Evolutionary conservation across 2,329 filamentous ascomycete species (phyloP), one percentile per base, ranked within the genome.

Genomic region (Hymenoscyphus linearis): DNA sequence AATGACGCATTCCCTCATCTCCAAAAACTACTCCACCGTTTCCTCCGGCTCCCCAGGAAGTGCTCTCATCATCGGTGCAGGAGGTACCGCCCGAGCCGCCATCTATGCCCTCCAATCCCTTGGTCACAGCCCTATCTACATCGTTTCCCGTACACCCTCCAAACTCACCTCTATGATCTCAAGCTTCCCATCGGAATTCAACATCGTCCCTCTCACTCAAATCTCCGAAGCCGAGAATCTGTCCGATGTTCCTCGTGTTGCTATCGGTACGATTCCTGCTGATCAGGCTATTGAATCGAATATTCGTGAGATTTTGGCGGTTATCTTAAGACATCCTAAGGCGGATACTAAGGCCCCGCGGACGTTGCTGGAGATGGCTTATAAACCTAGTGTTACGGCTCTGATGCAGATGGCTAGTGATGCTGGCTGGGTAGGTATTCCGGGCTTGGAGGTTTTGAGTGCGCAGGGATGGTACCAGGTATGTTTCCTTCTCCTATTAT

Each of bases 341-440:
- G 70, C 59, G 69, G 72, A 70, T 65, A 61, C 60, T 27, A 52
- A 53, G 4, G 54, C 74, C 16, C 68, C 75, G 27, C 82, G 83
- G 22, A 83, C 95, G 13, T 76, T 98, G 63, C 77, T 98, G 3
- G 95, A 99, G 75, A 96, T 99, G 93, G 93, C 95, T 1, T 99
- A 99, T 76, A 96, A 93, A 75, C 95, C 95, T 22, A 80, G 83
- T 0, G 82, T 90, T 58, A 99, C 95, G 4, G 84, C 88, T 7
- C 76, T 96, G 67, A 97, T 98, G 86, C 83, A 89, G 72, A 78
- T 97, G 72, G 93, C 93, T 2, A 81, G 86, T 68, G 83, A 88
- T 67, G 83, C 84, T 13, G 87, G 88, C 2, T 99, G 95, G 95
- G 82, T 78, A 60, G 91, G 89, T 1, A 88, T 98, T 64, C 87